Conservation (phyloP, 257 asterid species). For the Solanum sparsipilum region DNA sequence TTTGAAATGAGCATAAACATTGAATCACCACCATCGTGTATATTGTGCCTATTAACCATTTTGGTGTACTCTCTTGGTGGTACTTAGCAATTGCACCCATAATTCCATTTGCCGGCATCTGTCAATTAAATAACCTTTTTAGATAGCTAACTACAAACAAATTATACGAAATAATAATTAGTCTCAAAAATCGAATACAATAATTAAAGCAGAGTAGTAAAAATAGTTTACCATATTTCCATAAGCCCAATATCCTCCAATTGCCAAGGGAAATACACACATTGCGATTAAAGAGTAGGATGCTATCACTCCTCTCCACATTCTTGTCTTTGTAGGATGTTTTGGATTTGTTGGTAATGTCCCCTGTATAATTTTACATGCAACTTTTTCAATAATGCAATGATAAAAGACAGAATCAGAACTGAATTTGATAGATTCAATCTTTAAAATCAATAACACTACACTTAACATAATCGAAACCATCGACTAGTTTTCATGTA, state of each 20-base stretch:
- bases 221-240: slow-evolving; percentile 11
- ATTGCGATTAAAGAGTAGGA: slow-evolving; percentile 28
- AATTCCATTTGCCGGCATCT: slow-evolving; percentile 33
- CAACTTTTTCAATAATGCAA: background rate
- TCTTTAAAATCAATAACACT: background rate
- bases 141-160: no score
- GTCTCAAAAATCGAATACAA: no score
- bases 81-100: slow-evolving; percentile 16
- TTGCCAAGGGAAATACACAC: slow-evolving; percentile 48
- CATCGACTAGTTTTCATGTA: background rate
- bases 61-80: slow-evolving; percentile 25
- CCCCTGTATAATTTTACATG: slow-evolving; percentile 29
- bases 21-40: slow-evolving; percentile 26
- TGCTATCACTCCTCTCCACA: slow-evolving; percentile 57
- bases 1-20: slow-evolving; percentile 46
- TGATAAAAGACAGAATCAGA: background rate
- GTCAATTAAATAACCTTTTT: background rate
- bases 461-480: background rate
- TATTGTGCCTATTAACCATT: slow-evolving; percentile 18
- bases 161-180: no score
- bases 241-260: slow-evolving; percentile 56
- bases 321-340: slow-evolving; percentile 20
- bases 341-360: slow-evolving; percentile 34
- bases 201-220: no score
- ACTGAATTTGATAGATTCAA: no score